Base-by-base conservation (phyloP, 2,329 filamentous ascomycete genomes). In the Aspergillus sclerotialis region DNA sequence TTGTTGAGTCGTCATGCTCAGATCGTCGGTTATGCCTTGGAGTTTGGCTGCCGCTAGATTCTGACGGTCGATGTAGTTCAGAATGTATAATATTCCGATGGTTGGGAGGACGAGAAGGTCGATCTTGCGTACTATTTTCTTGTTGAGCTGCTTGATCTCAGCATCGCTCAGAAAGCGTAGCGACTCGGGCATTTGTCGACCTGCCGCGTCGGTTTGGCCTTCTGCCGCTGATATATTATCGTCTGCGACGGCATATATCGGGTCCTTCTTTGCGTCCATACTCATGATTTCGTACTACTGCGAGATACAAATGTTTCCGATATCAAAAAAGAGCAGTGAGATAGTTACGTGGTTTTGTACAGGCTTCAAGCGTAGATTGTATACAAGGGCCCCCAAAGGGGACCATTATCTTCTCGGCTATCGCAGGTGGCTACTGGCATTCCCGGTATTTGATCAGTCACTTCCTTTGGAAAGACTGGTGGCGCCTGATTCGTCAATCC, bases 1-100 rank as follows among this genome's bases (percentile, higher is more conserved):
- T 21, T 65, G 44, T 13, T 53, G 19, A 2, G 48, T 54, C 4
- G 43, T 55, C 59, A 66, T 58, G 31, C 58, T 44, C 12, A 66
- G 46, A 35, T 65, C 62, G 2, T 60, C 52, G 33, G 50, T 63
- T 39, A 66, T 64, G 14, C 62, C 62, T 30, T 63, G 53, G 3
- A 67, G 52, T 29, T 63, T 64, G 5, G 63, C 60, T 1, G 60
- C 50, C 2, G 60, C 55, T 6, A 66, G 40, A 16, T 58, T 60
- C 29, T 61, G 55, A 4, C 63, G 51, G 38, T 65, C 62, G 35
- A 66, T 45, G 30, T 64, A 65, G 43, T 64, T 65, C 16, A 65
- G 40, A 15, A 65, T 64, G 41, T 64, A 64, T 5, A 65, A 32
- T 16, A 65, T 55, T 1, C 53, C 49, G 31, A 62, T 55, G 4